Evolutionary conservation across 257 asterid species (phyloP), one percentile per base, ranked within the genome.

Genomic region (Oldenlandia corymbosa): DNA sequence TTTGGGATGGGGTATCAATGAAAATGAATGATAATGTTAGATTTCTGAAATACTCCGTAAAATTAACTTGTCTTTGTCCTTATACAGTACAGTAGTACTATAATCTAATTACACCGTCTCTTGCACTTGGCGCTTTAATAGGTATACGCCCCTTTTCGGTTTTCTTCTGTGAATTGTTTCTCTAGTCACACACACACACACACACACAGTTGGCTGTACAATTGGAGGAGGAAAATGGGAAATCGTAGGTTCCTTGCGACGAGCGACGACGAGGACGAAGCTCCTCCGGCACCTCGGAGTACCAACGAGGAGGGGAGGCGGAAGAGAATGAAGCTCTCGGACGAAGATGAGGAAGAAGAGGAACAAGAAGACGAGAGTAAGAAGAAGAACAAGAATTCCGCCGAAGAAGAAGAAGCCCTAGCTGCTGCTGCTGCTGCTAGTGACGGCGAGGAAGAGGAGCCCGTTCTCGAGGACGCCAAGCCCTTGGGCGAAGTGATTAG

Each of bases 401-500:
- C 50, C 23, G 32, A 10, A 39, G 71, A 58, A 10, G 71, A 58
- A 14, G 67, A 62, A 28, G 3, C 46, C 23, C 68, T 13, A 28
- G 26, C 41, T 31, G 32, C 48, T 1, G 23, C 17, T 7, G 60
- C 34, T 24, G 26, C 41, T 31, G 32, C 48, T 1, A 34, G 26
- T 7, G 60, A 34, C 1, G 65, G 20, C 7, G 69, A 45, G 42
- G 73, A 62, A 7, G 88, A 74, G 45, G 76, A 78, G 42, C 75
- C 68, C 65, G 79, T 64, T 42, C 80, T 67, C 34, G 62, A 65
- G 62, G 95, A 83, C 30, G 98, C 94, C 14, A 71, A 63, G 63
- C 91, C 98, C 42, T 13, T 91, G 48, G 98, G 97, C 4, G 82
- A 85, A 17, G 80, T 65, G 47, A 49, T 82, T 80, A 81, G 85